A percentile compares a stretch with the other conserved stretches of the same genome.
Evolutionary conservation across 73 alveolate species (phyloP).

Genomic region (Paramecium bursaria): DNA sequence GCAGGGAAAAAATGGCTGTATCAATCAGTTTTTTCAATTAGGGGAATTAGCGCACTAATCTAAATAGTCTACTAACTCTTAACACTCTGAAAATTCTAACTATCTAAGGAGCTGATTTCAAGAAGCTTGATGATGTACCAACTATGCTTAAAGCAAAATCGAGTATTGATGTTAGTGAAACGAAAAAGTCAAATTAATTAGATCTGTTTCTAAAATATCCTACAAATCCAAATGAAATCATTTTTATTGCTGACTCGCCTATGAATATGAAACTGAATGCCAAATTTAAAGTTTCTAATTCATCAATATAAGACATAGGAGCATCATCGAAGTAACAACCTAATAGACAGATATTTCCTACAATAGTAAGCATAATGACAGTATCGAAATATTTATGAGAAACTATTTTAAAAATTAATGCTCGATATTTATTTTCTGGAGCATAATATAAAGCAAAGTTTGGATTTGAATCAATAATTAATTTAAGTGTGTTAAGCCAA

Average conservation of each 20-base stretch:
- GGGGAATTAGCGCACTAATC: constrained; percentile 75
- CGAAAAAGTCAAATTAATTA: constrained; percentile 87
- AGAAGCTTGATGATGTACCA: constrained; percentile 72
- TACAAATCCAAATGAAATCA: constrained; percentile 78
- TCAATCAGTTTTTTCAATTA: constrained; percentile 77
- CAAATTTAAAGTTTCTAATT: constrained; percentile 23
- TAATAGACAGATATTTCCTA: constrained; percentile 89
- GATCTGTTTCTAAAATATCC: constrained; percentile 79
- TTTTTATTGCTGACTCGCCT: constrained; percentile 75
- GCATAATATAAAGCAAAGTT: constrained; percentile 71
- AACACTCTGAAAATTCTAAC: constrained; percentile 75
- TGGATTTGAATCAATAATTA: constrained; percentile 74
- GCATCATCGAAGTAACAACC: constrained; percentile 86
- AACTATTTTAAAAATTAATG: constrained; percentile 58
- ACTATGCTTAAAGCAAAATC: constrained; percentile 75
- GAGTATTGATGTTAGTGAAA: constrained; percentile 78
- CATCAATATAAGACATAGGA: constrained; percentile 39
- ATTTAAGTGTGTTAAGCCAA: constrained; percentile 77
- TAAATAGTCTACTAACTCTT: constrained; percentile 76
- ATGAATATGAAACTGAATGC: constrained; percentile 75
- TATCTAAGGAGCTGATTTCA: constrained; percentile 74
- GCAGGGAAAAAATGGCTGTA: constrained; percentile 88
- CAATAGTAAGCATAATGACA: constrained; percentile 82
- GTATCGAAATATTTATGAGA: constrained; percentile 75
- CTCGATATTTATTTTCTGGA: constrained; percentile 69